Evolutionary conservation across 1,284 basidiomycete genomes (phyloP).

Genomic region (Flammula alnicola): DNA sequence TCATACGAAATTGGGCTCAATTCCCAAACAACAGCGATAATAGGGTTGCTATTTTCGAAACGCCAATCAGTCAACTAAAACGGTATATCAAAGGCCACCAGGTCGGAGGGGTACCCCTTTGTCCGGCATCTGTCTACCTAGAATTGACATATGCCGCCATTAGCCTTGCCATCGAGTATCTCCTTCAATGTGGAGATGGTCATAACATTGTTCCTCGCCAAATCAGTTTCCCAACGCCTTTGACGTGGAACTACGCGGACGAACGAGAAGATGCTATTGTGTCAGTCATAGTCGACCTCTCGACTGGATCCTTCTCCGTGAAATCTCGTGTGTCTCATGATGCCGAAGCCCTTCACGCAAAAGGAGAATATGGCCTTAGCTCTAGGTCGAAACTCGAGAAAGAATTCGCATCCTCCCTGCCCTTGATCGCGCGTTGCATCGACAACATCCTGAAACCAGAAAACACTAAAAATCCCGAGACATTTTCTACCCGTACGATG

Average conservation of each 20-base stretch:
- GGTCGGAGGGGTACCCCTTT: slow-evolving; percentile 62
- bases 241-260: slow-evolving; percentile 13
- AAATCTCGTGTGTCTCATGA: slow-evolving; percentile 14
- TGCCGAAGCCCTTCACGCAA: slow-evolving; percentile 48
- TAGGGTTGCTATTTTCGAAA: slow-evolving; percentile 54
- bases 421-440: slow-evolving; percentile 38
- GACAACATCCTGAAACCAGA: slow-evolving; percentile 31
- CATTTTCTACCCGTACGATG: slow-evolving; percentile 57
- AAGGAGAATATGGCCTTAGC: slow-evolving; percentile 49
- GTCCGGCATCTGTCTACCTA: slow-evolving; percentile 71
- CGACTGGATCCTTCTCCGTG: slow-evolving; percentile 13
- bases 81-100: slow-evolving; percentile 58
- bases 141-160: slow-evolving; percentile 58
- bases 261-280: slow-evolving; percentile 1
- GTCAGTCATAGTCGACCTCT: slow-evolving; percentile 8
- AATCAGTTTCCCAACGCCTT: slow-evolving; percentile 51
- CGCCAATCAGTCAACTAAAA: slow-evolving; percentile 49
- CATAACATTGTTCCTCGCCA: slow-evolving; percentile 44
- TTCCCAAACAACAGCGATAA: slow-evolving; percentile 45
- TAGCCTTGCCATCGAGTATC: slow-evolving; percentile 38
- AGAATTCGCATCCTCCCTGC: slow-evolving; percentile 45
- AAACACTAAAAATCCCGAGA: slow-evolving; percentile 39
- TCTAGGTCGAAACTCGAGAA: slow-evolving; percentile 33
- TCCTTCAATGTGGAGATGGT: slow-evolving; percentile 33
- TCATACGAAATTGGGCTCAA: slow-evolving; percentile 50